Conservation (phyloP, 371 early-diverging fungal genomes). For the Mortierella sp. region DNA sequence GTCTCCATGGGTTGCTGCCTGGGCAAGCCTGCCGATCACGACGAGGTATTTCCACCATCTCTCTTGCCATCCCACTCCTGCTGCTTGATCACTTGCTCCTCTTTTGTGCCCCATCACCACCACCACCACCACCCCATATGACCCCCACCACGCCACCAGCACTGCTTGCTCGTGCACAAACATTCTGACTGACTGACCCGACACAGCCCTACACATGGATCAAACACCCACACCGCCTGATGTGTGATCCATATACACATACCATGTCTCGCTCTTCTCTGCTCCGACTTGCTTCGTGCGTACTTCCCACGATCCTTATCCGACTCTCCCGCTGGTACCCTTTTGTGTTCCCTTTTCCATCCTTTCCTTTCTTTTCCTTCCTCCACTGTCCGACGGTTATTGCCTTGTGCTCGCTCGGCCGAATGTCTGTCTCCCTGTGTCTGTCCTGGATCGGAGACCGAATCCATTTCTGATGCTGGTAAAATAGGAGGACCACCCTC, state of each 20-base stretch:
- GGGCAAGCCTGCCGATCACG: constrained; percentile 46
- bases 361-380: background rate
- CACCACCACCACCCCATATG: too few relatives aligned
- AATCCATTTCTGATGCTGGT: constrained; percentile 9
- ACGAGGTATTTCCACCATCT: constrained; percentile 23
- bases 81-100: background rate
- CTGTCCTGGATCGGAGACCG: constrained; percentile 30
- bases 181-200: too few relatives aligned
- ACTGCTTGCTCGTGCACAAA: too few relatives aligned
- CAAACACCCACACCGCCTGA: too few relatives aligned
- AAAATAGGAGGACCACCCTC: constrained; percentile 8
- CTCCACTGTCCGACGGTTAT: too few relatives aligned
- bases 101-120: too few relatives aligned
- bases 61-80: background rate
- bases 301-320: background rate
- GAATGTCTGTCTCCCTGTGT: background rate
- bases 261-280: too few relatives aligned
- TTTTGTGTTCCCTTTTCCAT: background rate
- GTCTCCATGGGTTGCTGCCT: constrained; percentile 44
- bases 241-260: too few relatives aligned
- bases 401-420: background rate
- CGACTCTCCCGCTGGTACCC: background rate
- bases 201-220: too few relatives aligned
- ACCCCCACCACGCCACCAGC: too few relatives aligned
- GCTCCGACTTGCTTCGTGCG: too few relatives aligned